Base-by-base conservation (phyloP, 1,139 yeast species). In the Trichomonascaceae sp. region DNA sequence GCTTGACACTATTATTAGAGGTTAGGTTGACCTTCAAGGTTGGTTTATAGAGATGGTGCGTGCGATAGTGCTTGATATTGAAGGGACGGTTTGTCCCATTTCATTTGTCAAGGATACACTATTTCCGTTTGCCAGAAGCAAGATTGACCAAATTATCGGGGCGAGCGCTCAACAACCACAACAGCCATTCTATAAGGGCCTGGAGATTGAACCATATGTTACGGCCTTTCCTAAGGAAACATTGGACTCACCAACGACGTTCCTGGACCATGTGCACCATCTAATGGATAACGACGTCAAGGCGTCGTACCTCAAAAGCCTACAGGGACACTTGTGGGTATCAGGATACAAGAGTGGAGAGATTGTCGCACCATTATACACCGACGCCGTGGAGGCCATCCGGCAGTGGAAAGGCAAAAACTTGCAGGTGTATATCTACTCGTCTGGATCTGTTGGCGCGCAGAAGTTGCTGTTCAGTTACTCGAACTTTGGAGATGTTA, bases 1-100 rank as follows among this genome's bases (percentile, higher is more conserved):
- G n/a, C n/a, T n/a, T n/a, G n/a, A n/a, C n/a, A n/a, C n/a, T n/a
- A n/a, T n/a, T n/a, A n/a, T n/a, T n/a, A n/a, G n/a, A n/a, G n/a
- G n/a, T n/a, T n/a, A n/a, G n/a, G n/a, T n/a, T n/a, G n/a, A n/a
- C n/a, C n/a, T n/a, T n/a, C n/a, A n/a, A n/a, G n/a, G n/a, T n/a
- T n/a, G n/a, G n/a, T n/a, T n/a, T n/a, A n/a, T n/a, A n/a, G n/a
- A n/a, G n/a, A n/a, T n/a, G n/a, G n/a, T n/a, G n/a, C n/a, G n/a
- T n/a, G 56, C 65, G 1, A 48, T 72, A 8, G 56, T 76, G 2
- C 60, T 82, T 8, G 96, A 84, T 46, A 82, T 84, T 17, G 96
- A 87, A 52, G 97, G 97, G 14, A 85, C 96, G 0, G 73, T 87
- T 16, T 85, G 96, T 51, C 87, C 95, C 3, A 84, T 85, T 23